Base-by-base conservation (phyloP, 2,329 filamentous ascomycete species). In the Fusarium tanahbumbuense region DNA sequence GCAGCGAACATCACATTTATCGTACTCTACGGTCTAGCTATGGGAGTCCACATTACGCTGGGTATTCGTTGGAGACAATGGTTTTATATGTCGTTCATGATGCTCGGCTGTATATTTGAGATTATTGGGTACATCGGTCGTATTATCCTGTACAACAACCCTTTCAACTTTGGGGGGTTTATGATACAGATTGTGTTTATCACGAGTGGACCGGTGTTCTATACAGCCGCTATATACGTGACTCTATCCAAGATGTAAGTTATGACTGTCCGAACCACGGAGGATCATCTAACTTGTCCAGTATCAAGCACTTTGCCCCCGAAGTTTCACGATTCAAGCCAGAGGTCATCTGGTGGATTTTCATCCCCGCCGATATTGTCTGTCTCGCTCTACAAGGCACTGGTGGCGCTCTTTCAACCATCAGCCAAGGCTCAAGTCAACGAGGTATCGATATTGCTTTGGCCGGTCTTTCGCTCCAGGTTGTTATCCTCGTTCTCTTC, bases 221-320 rank as follows among this genome's bases (percentile, higher is more conserved):
- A 89, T 83, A 67, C 87, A 10, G 89, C 89, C 2, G 87, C 87
- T 32, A 87, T 92, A 56, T 92, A 92, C 73, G 84, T 92, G 28
- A 90, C 87, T 15, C 81, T 91, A 6, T 77, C 78, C 40, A 80
- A 79, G 68, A 77, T 75, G 80, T 81, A 47, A 70, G 77, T 18
- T 15, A 10, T 8, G 16, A 0, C 2, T 48, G 5, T 5, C 5
- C 7, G 1, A 6, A 1, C 5, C 12, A 3, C 10, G 3, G 12
- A n/a, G 6, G 4, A 0, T 8, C 4, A 11, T 12, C 61, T 73
- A 32, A 74, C 60, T 28, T 18, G 1, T 0, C 0, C 16, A 82
- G 81, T 2, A 82, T 84, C 60, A 60, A 85, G 40, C 73, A 73
- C 53, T 77, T 84, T 23, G 78, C 80, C 1, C 77, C 76, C 1